Percentiles rank a stretch among this genome's conserved stretches.
phyloP scores from a whole-genome alignment of 116 monocot genomes.

The Posidonia oceanica region DNA sequence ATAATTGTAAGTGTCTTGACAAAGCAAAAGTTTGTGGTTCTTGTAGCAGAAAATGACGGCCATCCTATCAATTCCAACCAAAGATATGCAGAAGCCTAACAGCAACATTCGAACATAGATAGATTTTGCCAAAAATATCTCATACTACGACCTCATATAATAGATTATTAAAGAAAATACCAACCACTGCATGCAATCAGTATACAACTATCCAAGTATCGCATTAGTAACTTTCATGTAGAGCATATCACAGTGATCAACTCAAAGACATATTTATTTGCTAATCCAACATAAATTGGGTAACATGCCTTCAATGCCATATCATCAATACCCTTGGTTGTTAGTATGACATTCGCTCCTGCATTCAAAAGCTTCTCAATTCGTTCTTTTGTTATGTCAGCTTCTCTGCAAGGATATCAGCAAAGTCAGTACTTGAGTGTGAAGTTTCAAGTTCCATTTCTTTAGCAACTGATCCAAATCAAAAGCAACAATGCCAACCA shows the following conservation, averaged over 20 bases:
- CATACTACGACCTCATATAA: no score
- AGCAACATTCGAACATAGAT: no score
- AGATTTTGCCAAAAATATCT: no score
- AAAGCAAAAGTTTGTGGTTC: neutral
- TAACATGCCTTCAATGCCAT: conserved; percentile 83
- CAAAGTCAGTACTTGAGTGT: no score
- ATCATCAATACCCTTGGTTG: conserved; percentile 98
- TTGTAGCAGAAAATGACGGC: no score
- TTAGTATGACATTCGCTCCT: conserved; percentile 90
- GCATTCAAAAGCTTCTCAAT: conserved; percentile 91
- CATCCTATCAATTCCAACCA: no score
- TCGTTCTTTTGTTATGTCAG: conserved; percentile 92
- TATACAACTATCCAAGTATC: neutral
- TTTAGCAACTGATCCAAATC: no score
- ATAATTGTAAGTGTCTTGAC: neutral
- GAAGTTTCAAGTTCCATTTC: neutral
- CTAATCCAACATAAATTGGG: neutral
- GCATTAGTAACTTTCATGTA: neutral
- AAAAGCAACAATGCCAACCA: no score
- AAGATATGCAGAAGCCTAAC: no score
- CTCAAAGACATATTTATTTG: no score
- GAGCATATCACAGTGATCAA: neutral
- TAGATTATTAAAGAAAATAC: no score
- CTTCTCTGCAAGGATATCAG: conserved; percentile 52
- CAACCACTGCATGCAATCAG: neutral